phyloP scores from a whole-genome alignment of 176 grass and related monocot species.

The Triticum urartu region DNA sequence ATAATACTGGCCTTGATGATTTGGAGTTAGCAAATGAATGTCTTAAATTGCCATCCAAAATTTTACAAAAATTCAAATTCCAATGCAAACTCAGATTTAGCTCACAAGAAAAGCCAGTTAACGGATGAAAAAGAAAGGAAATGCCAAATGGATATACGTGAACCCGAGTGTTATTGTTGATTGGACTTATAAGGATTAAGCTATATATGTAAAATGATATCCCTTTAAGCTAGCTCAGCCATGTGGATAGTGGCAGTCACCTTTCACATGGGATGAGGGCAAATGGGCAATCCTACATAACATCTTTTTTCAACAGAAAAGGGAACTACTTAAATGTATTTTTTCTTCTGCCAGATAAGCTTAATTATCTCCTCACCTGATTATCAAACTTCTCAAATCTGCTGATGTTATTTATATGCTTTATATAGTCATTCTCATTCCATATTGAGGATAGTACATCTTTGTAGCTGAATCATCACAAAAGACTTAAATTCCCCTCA shows the following conservation, averaged over 20 bases:
- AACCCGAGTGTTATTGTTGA: not conserved
- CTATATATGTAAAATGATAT: not conserved
- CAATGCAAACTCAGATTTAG: not conserved
- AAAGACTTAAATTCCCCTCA: not conserved
- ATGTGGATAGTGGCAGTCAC: constrained; percentile 16
- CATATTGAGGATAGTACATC: not conserved
- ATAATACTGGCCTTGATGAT: not conserved
- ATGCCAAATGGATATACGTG: not conserved
- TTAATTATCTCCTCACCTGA: not conserved
- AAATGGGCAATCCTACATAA: not conserved
- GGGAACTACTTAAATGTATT: not conserved
- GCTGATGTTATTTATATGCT: not conserved
- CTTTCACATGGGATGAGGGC: not conserved
- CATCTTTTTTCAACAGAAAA: not conserved
- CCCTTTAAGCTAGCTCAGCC: constrained; percentile 19
- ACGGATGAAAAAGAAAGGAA: not conserved
- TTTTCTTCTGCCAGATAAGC: constrained; percentile 6
- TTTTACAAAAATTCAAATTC: not conserved
- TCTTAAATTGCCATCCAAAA: not conserved
- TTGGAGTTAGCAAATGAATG: not conserved
- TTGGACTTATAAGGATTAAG: constrained; percentile 3
- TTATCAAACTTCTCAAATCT: constrained; percentile 26
- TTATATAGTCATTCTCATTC: constrained; percentile 2
- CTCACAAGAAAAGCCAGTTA: not conserved
- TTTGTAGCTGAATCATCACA: constrained; percentile 16